Evolutionary conservation across 139 green algal species (phyloP), one percentile per base, ranked within the genome.

Genomic region (Picochlorum sp.): DNA sequence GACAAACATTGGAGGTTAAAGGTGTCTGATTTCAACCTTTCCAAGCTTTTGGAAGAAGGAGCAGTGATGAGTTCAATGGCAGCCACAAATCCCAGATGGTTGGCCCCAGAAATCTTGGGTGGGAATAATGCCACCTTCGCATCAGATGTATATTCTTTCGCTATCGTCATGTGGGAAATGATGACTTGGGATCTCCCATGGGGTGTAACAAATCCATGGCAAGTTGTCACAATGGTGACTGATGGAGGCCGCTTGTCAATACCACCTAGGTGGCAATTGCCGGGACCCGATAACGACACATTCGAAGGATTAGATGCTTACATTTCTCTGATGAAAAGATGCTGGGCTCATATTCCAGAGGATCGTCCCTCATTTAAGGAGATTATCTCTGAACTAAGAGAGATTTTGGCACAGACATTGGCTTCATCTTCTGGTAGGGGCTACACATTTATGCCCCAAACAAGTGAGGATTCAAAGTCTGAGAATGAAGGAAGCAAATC

Each of bases 111-210:
- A 43, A 81, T 85, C 26, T 66, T 85, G 57, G 40, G 35, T 6
- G 77, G 76, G 7, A 56, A 58, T 13, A 53, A 53, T 16, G 74
- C 80, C 47, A 71, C 51, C 41, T 64, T 66, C 31, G 51, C 64
- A 40, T 65, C 61, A 18, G 77, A 85, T 59, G 72, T 85, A 20
- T 85, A 83, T 57, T 66, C 61, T 28, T 85, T 79, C 51, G 77
- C 67, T 31, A 64, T 84, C 40, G 69, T 80, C 52, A 64, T 84
- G 66, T 81, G 74, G 74, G 74, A 81, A 73, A 37, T 93, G 70
- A 63, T 93, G 31, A 93, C 86, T 18, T 95, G 83, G 86, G 72
- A 85, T 60, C 74, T 89, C 65, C 86, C 87, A 4, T 95, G 82
- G 67, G 61, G 71, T 33, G 43, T 66, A 26, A 67, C 54, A 37